phyloP scores from a whole-genome alignment of 306 rosid genomes.

The Herpetospermum pedunculosum region DNA sequence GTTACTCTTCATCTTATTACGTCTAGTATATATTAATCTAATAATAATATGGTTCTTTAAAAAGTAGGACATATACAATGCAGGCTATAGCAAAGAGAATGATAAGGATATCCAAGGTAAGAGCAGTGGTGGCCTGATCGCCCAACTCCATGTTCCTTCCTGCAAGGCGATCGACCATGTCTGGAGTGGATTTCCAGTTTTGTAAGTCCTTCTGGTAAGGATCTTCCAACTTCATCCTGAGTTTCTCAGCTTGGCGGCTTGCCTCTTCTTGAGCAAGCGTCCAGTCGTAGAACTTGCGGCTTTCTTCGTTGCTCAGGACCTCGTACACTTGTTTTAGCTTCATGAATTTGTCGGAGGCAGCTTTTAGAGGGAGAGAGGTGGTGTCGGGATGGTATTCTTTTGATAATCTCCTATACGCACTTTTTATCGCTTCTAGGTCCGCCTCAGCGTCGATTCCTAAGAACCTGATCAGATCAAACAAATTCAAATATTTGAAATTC shows the following conservation, averaged over 20 bases:
- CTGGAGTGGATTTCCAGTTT: constrained; percentile 51
- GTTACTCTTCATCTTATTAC: too few species aligned
- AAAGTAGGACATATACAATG: constrained; percentile 36
- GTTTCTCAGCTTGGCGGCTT: constrained; percentile 56
- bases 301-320: constrained; percentile 52
- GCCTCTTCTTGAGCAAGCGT: constrained; percentile 83
- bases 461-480: constrained; percentile 32
- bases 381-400: constrained; percentile 98
- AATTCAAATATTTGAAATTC: too few species aligned
- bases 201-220: constrained; percentile 33
- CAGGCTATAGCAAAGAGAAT: constrained; percentile 50
- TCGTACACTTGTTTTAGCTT: constrained; percentile 57
- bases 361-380: constrained; percentile 75
- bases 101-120: constrained; percentile 53
- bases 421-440: constrained; percentile 67
- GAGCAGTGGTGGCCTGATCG: constrained; percentile 73
- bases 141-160: constrained; percentile 66
- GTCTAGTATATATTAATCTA: too few species aligned
- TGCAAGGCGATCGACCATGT: constrained; percentile 67
- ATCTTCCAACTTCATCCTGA: constrained; percentile 67
- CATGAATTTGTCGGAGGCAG: constrained; percentile 75
- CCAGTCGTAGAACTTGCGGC: constrained; percentile 75
- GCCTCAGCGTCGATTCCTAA: constrained; percentile 62
- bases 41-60: constrained; percentile 55
- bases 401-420: constrained; percentile 61